Evolutionary conservation across 148 eudicot species (phyloP).

Genomic region (Dianthus caryophyllus): DNA sequence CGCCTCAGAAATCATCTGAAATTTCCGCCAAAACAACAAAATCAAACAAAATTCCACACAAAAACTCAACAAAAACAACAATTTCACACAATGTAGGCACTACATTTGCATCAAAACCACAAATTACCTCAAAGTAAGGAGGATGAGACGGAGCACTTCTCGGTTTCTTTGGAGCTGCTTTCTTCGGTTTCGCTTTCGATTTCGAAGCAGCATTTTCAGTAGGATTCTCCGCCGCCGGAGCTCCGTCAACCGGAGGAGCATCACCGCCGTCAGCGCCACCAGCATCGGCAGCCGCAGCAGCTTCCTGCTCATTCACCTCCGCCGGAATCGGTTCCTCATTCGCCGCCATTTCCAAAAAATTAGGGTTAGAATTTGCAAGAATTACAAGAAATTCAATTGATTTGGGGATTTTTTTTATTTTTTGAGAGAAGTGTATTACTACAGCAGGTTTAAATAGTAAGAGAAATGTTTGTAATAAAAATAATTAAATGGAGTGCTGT

Average conservation of each 20-base stretch:
- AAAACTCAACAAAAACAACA: constrained; percentile 8
- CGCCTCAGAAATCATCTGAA: constrained; percentile 34
- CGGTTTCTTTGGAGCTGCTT: constrained; percentile 8
- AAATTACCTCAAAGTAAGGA: constrained; percentile 53
- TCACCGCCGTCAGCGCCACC: neutral
- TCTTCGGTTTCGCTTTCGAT: constrained; percentile 19
- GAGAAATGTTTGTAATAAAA: constrained; percentile 19
- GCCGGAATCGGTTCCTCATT: constrained; percentile 28
- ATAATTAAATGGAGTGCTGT: constrained; percentile 18
- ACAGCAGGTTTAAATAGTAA: constrained; percentile 45
- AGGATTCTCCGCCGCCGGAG: neutral
- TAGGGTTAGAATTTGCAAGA: neutral
- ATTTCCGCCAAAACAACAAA: neutral
- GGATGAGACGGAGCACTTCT: constrained; percentile 41
- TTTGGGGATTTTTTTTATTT: constrained; percentile 11
- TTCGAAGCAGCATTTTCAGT: constrained; percentile 11
- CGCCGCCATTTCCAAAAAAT: constrained; percentile 33
- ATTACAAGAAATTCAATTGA: neutral
- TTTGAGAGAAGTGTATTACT: neutral
- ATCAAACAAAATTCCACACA: neutral
- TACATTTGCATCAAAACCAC: too few relatives aligned
- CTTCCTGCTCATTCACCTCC: constrained; percentile 22
- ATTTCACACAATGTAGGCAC: constrained; percentile 14
- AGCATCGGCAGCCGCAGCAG: neutral
- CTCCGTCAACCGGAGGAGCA: constrained; percentile 12